A percentile compares a stretch with the other conserved stretches of the same genome.
These are phyloP conservation scores for Scytalidium sp. DNA, from an alignment of 2,329 filamentous ascomycete genomes.

Conservation along the genomic window DNA sequence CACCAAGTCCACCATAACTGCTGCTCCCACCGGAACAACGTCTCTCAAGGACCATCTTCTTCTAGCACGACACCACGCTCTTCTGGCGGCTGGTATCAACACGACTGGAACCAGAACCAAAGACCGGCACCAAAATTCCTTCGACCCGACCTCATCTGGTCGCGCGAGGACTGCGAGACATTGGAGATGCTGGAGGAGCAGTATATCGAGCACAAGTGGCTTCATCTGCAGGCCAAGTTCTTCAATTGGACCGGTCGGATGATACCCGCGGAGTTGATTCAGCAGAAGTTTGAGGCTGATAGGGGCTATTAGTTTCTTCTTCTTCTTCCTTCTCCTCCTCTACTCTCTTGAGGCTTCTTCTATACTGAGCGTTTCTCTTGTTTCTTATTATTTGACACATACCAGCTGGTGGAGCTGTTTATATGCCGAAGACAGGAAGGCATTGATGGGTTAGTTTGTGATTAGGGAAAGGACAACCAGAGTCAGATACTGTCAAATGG, in stretches of 20 bases:
- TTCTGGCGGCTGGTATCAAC: not conserved
- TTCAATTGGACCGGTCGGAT: conserved; percentile 29
- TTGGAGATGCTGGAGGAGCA: conserved; percentile 22
- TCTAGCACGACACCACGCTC: not conserved
- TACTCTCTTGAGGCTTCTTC: too few species aligned
- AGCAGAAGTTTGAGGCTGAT: conserved; percentile 26
- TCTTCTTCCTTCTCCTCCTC: too few species aligned
- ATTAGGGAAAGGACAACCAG: too few species aligned
- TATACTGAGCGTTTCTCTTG: too few species aligned
- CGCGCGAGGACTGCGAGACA: conserved; percentile 22
- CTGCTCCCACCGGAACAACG: too few species aligned
- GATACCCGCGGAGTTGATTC: conserved; percentile 23
- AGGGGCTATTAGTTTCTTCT: conserved; percentile 6
- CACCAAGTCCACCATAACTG: too few species aligned
- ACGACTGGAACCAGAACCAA: not conserved
- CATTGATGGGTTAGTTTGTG: too few species aligned
- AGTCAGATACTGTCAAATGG: too few species aligned
- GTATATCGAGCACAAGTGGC: conserved; percentile 24
- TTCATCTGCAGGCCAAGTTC: conserved; percentile 26
- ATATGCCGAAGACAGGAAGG: too few species aligned
- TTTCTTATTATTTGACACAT: too few species aligned
- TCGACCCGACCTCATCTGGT: conserved; percentile 21
- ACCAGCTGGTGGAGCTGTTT: too few species aligned
- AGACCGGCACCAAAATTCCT: conserved; percentile 6
- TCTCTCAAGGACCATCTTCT: not conserved